Evolutionary conservation across 2,329 filamentous ascomycete genomes (phyloP).

Genomic region (Fusarium sp.): DNA sequence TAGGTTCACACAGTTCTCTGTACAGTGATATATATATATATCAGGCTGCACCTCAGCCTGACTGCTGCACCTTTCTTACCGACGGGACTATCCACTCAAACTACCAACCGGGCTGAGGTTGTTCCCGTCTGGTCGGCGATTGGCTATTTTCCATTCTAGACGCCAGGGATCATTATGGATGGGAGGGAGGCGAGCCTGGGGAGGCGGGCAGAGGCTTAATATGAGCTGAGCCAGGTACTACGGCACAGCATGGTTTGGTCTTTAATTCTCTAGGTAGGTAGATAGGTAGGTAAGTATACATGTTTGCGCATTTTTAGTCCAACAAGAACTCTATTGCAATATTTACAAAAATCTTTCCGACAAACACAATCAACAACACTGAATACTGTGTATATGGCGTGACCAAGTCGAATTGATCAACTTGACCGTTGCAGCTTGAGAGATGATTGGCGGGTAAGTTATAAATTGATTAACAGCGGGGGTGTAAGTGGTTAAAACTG

Average conservation of each 20-base stretch:
- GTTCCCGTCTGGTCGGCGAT: conserved; percentile 8
- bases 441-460: conserved; percentile 6
- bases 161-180: conserved; percentile 16
- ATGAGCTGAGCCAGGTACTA: neutral
- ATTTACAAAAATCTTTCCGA: neutral
- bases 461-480: neutral
- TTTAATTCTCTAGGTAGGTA: no score
- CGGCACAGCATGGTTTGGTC: neutral
- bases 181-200: conserved; percentile 8
- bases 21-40: conserved; percentile 20
- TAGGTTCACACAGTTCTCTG: conserved; percentile 11
- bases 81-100: conserved; percentile 4
- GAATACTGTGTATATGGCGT: neutral
- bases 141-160: conserved; percentile 17
- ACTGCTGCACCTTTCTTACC: conserved; percentile 12
- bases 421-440: conserved; percentile 1
- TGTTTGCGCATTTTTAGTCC: neutral
- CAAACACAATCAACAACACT: neutral
- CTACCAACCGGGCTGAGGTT: conserved; percentile 13
- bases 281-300: no score
- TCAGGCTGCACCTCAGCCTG: neutral
- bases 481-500: conserved; percentile 18
- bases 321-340: neutral
- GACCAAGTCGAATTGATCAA: conserved; percentile 1
- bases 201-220: conserved; percentile 1